These are phyloP conservation scores for Haplographium delicatum DNA, from an alignment of 495 filamentous ascomycete genomes.

Conservation along the genomic window DNA sequence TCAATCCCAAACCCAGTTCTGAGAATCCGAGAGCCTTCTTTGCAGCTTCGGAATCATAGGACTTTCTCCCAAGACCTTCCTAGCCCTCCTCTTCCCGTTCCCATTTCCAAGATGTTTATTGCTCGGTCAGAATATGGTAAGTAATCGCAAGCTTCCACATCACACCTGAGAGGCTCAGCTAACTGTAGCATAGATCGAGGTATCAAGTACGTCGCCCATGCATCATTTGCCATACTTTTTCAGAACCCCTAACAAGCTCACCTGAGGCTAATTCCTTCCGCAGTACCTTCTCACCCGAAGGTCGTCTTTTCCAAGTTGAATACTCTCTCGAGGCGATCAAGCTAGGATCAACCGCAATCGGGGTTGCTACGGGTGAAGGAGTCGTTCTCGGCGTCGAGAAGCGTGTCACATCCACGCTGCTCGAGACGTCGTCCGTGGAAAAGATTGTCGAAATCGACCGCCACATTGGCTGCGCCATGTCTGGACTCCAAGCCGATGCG, in stretches of 20 bases:
- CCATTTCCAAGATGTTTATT: slow-evolving; percentile 99
- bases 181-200: slow-evolving; percentile 72
- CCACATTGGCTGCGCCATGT: slow-evolving; percentile 99
- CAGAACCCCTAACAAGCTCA: too few relatives aligned
- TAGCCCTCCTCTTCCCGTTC: too few relatives aligned
- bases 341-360: slow-evolving; percentile 96
- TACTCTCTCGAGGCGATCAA: slow-evolving; percentile 99
- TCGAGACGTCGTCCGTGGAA: slow-evolving; percentile 95
- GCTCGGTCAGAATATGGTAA: slow-evolving; percentile 98
- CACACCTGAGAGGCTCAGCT: slow-evolving; percentile 20
- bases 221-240: not conserved
- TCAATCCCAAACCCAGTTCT: not conserved
- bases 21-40: not conserved
- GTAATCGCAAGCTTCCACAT: slow-evolving; percentile 22
- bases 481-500: slow-evolving; percentile 92
- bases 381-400: slow-evolving; percentile 98
- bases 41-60: too few relatives aligned
- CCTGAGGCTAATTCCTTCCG: slow-evolving; percentile 13
- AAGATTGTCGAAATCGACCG: slow-evolving; percentile 99
- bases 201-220: slow-evolving; percentile 73
- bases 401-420: slow-evolving; percentile 93
- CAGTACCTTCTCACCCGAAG: slow-evolving; percentile 99
- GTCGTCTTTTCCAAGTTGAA: slow-evolving; percentile 99
- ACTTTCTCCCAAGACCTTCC: too few relatives aligned
- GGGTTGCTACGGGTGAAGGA: slow-evolving; percentile 87